Percentiles rank a stretch among this genome's conserved stretches.
Evolutionary conservation across 257 asterid species (phyloP).

Genomic region (Solanum chiquidenum): DNA sequence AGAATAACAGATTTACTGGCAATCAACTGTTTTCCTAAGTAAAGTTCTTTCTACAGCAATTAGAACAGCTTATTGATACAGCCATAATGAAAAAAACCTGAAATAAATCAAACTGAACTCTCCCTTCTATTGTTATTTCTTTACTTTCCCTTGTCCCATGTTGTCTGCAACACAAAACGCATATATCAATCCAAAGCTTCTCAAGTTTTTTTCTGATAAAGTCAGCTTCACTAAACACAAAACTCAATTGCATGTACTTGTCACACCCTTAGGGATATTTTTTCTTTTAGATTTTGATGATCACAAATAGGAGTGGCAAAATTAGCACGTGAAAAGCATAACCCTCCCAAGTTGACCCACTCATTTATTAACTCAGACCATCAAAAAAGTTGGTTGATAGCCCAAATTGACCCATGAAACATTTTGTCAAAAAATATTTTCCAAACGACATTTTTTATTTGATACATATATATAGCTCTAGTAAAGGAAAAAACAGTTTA

Average conservation of each 20-base stretch:
- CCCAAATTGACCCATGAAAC: neutral
- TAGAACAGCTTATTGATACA: neutral
- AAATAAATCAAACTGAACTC: constrained; percentile 92
- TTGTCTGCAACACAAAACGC: constrained; percentile 54
- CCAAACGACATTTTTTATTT: neutral
- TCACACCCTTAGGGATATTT: neutral
- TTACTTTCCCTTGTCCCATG: constrained; percentile 92
- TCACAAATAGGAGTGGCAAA: neutral
- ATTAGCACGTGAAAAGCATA: neutral
- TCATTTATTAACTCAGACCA: neutral
- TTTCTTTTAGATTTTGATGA: neutral
- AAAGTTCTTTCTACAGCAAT: neutral
- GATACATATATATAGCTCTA: neutral
- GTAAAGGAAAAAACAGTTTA: neutral
- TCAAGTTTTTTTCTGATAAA: neutral
- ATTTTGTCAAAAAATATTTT: neutral
- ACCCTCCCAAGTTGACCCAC: neutral
- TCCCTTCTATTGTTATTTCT: constrained; percentile 89
- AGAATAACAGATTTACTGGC: neutral
- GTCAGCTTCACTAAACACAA: neutral
- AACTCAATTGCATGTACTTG: neutral
- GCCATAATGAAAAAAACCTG: constrained; percentile 48
- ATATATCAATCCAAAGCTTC: constrained; percentile 21
- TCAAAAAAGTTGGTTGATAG: neutral
- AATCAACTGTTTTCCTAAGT: neutral